Evolutionary conservation across 805 yeast species (phyloP), one percentile per base, ranked within the genome.

Genomic region (Cyberlindnera galapagoensis): DNA sequence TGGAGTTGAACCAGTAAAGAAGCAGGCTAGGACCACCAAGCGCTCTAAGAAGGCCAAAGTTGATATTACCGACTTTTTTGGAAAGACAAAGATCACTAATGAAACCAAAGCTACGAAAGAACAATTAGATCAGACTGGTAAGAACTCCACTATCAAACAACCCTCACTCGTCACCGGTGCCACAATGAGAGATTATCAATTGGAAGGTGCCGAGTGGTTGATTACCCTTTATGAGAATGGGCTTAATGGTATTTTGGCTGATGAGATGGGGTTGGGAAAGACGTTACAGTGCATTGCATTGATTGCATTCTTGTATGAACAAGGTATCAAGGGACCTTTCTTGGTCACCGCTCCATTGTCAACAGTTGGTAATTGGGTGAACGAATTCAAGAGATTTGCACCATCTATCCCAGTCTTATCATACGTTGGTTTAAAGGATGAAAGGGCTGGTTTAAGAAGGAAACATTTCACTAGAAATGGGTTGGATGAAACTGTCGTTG

Each of bases 261-360:
- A 92, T 59, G 97, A 90, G 56, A 90, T 90, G 98, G 97, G 97
- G 0, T 62, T 90, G 17, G 98, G 98, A 2, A 90, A 90, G 53
- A 92, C 98, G 0, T 57, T 90, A 7, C 95, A 92, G 55, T 80
- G 92, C 26, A 85, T 90, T 34, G 71, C 95, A 0, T 66, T 90
- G 38, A 47, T 87, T 4, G 74, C 85, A 5, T 84, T 80, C 49
- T 61, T 88, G 22, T 69, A 80, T 28, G 95, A 85, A 44, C 76
- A 84, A 54, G 87, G 83, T 4, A 73, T 85, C 2, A 57, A 61
- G 23, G 95, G 95, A 0, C 92, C 94, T 0, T 85, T 82, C 46
- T 56, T 85, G 24, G 66, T 85, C 33, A 80, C 83, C 18, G 85
- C 85, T 5, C 95, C 95, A 0, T 58, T 85, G 15, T 83, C 95